Evolutionary conservation across 257 asterid genomes (phyloP).

Genomic region (Phtheirospermum japonicum): DNA sequence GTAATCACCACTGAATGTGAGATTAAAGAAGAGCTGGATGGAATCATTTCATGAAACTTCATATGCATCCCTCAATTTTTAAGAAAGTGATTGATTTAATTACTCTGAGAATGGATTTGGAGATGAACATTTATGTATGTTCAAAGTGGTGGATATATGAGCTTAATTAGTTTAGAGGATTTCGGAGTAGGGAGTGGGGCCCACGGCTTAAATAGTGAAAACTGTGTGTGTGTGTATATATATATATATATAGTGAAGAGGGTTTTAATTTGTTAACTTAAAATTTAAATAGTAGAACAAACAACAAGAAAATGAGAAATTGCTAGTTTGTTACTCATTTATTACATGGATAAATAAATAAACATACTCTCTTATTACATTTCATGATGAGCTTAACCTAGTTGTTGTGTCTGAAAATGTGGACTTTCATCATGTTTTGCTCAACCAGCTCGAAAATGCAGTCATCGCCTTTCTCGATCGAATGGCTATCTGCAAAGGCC

Average conservation of each 20-base stretch:
- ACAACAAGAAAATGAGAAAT: too few relatives aligned
- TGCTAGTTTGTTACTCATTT: too few relatives aligned
- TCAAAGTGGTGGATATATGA: slow-evolving; percentile 43
- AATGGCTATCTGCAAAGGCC: slow-evolving; percentile 25
- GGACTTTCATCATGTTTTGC: slow-evolving; percentile 16
- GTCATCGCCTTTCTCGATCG: slow-evolving; percentile 25
- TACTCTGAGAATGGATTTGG: slow-evolving; percentile 44
- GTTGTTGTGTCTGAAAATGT: slow-evolving; percentile 4
- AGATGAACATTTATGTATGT: slow-evolving; percentile 48
- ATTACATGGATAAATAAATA: too few relatives aligned
- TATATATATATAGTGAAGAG: too few relatives aligned
- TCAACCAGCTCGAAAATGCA: slow-evolving; percentile 33
- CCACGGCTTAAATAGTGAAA: slow-evolving; percentile 41
- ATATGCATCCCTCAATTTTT: too few relatives aligned
- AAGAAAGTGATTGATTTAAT: too few relatives aligned
- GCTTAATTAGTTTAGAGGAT: slow-evolving; percentile 39
- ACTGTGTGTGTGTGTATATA: too few relatives aligned
- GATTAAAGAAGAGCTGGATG: too few relatives aligned
- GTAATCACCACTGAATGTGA: too few relatives aligned
- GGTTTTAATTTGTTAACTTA: not conserved
- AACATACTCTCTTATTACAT: too few relatives aligned
- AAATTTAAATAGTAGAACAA: not conserved
- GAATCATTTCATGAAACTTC: too few relatives aligned
- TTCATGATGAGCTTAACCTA: too few relatives aligned
- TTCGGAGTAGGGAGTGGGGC: slow-evolving; percentile 31